A percentile compares a stretch with the other conserved stretches of the same genome.
Conservation (phyloP, 192 early-diverging fungal genomes). For the Linnemannia hyalina region DNA sequence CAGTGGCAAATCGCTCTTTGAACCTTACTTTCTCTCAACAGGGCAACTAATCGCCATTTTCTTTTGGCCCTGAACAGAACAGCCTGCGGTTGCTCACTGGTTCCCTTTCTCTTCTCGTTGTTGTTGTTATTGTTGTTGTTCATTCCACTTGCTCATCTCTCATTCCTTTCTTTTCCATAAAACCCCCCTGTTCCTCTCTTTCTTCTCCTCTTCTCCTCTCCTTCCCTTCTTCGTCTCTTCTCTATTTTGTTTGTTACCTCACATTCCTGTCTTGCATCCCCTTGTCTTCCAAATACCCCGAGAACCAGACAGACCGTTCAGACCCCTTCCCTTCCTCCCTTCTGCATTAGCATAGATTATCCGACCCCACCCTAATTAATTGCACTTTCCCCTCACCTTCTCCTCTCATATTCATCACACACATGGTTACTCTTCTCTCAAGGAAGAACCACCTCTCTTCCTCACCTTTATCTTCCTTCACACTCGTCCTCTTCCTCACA, state of each 20-base stretch:
- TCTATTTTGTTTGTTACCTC: background rate
- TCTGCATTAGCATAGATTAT: background rate
- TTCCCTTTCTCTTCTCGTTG: background rate
- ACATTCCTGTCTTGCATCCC: background rate
- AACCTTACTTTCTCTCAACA: background rate
- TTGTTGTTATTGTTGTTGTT: background rate
- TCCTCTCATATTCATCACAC: background rate
- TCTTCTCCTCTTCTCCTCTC: background rate
- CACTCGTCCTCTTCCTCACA: constrained; percentile 13
- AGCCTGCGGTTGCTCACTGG: background rate
- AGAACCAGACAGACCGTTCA: background rate
- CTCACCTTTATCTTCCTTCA: background rate
- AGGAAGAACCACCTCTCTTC: background rate
- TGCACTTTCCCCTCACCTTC: background rate
- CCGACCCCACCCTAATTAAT: background rate
- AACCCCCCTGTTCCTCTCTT: background rate
- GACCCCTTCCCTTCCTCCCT: too few relatives aligned
- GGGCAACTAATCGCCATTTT: background rate
- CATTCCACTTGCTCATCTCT: background rate
- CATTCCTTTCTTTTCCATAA: background rate
- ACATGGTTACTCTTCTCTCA: constrained; percentile 20
- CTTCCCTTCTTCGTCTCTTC: background rate
- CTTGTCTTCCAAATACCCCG: background rate
- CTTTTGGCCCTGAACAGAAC: background rate
- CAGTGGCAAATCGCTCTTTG: constrained; percentile 1